Evolutionary conservation across 106 monocot genomes (phyloP).

Genomic region (Hemerocallis citrina): DNA sequence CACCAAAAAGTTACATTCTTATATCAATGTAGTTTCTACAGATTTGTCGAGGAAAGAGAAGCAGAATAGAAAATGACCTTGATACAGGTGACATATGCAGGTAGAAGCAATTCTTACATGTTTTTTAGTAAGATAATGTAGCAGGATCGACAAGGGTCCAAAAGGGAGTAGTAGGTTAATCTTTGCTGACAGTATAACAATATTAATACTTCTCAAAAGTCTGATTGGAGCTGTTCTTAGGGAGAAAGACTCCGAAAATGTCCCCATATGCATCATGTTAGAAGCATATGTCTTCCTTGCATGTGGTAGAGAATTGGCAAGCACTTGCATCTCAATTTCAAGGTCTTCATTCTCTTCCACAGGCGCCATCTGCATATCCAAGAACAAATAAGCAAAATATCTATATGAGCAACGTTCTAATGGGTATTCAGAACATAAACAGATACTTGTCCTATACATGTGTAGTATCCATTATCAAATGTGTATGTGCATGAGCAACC

Average conservation of each 20-base stretch:
- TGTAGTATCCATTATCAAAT: no score
- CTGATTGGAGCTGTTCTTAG: slow-evolving; percentile 20
- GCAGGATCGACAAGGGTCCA: slow-evolving; percentile 79
- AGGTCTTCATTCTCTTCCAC: slow-evolving; percentile 1
- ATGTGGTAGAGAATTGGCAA: slow-evolving; percentile 13
- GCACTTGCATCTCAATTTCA: slow-evolving; percentile 8
- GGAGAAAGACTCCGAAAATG: slow-evolving; percentile 27
- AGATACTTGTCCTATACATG: no score
- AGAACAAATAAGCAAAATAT: background rate
- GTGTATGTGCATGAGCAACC: no score
- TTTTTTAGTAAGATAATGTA: slow-evolving; percentile 75
- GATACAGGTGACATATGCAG: no score
- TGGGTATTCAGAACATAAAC: background rate
- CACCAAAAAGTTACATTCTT: background rate
- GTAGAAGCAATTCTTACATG: slow-evolving; percentile 53
- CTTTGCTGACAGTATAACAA: slow-evolving; percentile 78
- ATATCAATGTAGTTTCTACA: background rate
- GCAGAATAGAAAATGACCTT: background rate
- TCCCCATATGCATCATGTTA: slow-evolving; percentile 38
- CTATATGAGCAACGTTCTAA: background rate
- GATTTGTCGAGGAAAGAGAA: background rate
- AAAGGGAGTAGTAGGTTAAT: slow-evolving; percentile 89
- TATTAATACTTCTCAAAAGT: slow-evolving; percentile 45
- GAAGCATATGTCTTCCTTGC: slow-evolving; percentile 39
- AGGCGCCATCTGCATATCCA: slow-evolving; percentile 6